Evolutionary conservation across 2,329 filamentous ascomycete species (phyloP), one percentile per base, ranked within the genome.

Genomic region (Ceratocystis variospora): DNA sequence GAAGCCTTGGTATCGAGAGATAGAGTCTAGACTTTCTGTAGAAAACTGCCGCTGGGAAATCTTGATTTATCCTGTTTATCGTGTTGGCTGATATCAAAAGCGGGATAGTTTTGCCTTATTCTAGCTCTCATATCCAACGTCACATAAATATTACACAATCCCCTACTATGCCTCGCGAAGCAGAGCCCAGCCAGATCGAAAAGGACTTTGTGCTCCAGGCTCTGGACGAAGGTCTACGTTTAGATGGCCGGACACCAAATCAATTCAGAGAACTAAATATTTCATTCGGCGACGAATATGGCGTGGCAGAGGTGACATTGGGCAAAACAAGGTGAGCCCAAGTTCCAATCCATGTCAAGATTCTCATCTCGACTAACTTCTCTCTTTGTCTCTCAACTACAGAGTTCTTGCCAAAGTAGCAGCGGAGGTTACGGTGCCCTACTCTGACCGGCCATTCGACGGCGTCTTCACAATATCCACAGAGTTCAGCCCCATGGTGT

Each of bases 381-480:
- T 28, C 2, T 28, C 28, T 28, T 28, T 28, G 28, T 61, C n/a
- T 15, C 25, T 12, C n/a, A 45, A n/a, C 28, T 41, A 37, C 71
- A 95, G 92, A 72, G 84, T 96, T 67, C 79, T 95, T 68, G 90
- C 88, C 66, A 89, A 89, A 69, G 87, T 96, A 68, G 93, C 91
- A 2, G 89, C 91, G 69, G 90, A 96, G 77, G 89, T 97, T 69
- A 88, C 89, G 10, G 85, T 89, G 48, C 93, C 94, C 55, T 90
- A 87, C 73, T 77, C 87, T 64, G 93, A 97, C 77, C 87, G 93
- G 69, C 93, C 92, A 68, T 96, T 96, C 74, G 94, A 97, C 75
- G 94, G 94, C 74, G 83, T 96, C 75, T 97, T 97, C 79, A 91
- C 87, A 71, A 96, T 97, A 73, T 83, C 87, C 65, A 89, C 92